Evolutionary conservation across 129 eudicot genomes (phyloP).

Genomic region (Ambrosia trifida): DNA sequence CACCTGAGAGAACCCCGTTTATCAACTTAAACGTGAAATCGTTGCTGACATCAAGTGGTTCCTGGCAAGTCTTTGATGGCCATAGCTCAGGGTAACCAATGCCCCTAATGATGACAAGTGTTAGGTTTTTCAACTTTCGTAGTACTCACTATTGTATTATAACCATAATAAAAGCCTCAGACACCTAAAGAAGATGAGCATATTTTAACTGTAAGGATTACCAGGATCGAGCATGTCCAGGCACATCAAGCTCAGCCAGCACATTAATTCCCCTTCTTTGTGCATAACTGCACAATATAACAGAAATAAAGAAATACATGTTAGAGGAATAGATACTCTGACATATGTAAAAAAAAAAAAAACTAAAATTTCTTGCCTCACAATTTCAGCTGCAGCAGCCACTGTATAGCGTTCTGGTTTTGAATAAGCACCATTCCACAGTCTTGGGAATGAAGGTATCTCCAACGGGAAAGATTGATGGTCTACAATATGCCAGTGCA

Average conservation of each 20-base stretch:
- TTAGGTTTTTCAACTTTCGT: constrained; percentile 11
- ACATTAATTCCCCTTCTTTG: constrained; percentile 80
- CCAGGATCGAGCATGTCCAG: constrained; percentile 98
- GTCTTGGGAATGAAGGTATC: constrained; percentile 87
- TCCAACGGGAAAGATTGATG: constrained; percentile 88
- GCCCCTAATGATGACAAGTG: constrained; percentile 56
- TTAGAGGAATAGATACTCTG: constrained; percentile 14
- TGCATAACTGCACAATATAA: constrained; percentile 62
- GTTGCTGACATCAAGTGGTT: constrained; percentile 98
- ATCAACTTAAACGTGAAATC: constrained; percentile 82
- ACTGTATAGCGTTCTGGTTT: constrained; percentile 69
- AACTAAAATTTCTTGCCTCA: constrained; percentile 51
- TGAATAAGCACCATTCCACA: constrained; percentile 95
- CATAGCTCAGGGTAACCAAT: constrained; percentile 82
- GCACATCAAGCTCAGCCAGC: constrained; percentile 92
- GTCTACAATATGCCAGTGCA: constrained; percentile 99
- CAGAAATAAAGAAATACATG: constrained; percentile 14
- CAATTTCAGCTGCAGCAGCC: constrained; percentile 89
- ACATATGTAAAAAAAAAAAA: constrained; percentile 19
- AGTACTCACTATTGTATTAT: background rate
- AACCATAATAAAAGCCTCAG: constrained; percentile 4
- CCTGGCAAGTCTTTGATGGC: constrained; percentile 70
- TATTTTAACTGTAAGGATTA: constrained; percentile 19
- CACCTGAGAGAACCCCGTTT: constrained; percentile 91
- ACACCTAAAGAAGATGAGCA: background rate